These are phyloP conservation scores for Trametes meyenii DNA, from an alignment of 768 basidiomycete species.

Conservation along the genomic window DNA sequence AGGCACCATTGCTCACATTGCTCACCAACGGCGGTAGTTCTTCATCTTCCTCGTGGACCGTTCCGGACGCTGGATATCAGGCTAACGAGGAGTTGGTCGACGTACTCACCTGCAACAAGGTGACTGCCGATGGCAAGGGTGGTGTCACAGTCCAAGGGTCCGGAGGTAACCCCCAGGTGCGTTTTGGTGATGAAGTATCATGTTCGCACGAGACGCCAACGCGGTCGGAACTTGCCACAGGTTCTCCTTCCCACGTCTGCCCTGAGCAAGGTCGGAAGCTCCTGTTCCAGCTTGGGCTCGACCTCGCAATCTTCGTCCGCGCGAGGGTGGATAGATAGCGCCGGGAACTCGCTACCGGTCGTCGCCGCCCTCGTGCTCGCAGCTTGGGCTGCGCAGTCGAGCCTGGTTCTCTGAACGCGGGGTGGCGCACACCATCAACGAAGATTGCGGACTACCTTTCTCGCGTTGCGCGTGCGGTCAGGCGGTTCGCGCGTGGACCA, in stretches of 20 bases:
- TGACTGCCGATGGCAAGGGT: constrained; percentile 43
- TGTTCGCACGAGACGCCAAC: neutral
- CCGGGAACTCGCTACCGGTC: constrained; percentile 1
- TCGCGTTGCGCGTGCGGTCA: neutral
- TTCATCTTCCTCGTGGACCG: constrained; percentile 45
- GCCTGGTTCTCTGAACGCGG: constrained; percentile 2
- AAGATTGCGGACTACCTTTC: neutral
- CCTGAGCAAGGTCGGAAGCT: constrained; percentile 28
- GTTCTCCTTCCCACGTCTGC: constrained; percentile 40
- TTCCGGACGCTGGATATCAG: constrained; percentile 45
- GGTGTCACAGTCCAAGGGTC: constrained; percentile 42
- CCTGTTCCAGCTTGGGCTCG: constrained; percentile 26
- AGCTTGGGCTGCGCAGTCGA: constrained; percentile 12
- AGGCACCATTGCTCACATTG: constrained; percentile 58
- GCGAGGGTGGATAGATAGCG: neutral
- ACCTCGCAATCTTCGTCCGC: constrained; percentile 12
- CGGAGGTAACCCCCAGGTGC: constrained; percentile 51
- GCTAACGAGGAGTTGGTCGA: constrained; percentile 51
- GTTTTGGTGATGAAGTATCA: neutral
- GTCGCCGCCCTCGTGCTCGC: constrained; percentile 8
- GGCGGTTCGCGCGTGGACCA: neutral
- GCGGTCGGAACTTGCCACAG: constrained; percentile 18
- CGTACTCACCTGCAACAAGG: constrained; percentile 49
- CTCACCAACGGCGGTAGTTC: constrained; percentile 55
- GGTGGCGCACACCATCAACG: no score